Conservation (phyloP, 2,329 filamentous ascomycete species). For the Colletotrichum kahawae region DNA sequence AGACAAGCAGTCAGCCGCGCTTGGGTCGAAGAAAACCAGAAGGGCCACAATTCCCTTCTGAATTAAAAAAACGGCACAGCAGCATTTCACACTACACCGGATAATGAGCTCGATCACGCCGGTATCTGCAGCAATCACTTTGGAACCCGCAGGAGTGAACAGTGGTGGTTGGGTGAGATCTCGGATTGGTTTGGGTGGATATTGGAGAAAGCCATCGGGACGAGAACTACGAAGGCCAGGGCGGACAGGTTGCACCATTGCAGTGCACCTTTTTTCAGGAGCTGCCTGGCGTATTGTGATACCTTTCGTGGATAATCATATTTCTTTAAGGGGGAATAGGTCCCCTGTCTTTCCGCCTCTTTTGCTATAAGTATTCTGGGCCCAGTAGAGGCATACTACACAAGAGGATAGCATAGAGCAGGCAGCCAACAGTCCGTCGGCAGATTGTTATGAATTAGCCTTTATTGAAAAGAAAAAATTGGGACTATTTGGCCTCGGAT, state of each 20-base stretch:
- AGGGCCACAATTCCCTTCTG: background rate
- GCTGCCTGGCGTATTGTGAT: background rate
- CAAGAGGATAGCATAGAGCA: slow-evolving; percentile 2
- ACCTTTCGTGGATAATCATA: slow-evolving; percentile 21
- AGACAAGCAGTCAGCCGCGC: background rate
- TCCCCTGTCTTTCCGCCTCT: slow-evolving; percentile 1
- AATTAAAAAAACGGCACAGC: background rate
- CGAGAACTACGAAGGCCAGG: background rate
- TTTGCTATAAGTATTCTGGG: background rate
- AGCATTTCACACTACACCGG: background rate
- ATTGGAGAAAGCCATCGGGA: slow-evolving; percentile 2
- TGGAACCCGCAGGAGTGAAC: slow-evolving; percentile 3
- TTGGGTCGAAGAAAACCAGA: background rate
- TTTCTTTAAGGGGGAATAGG: slow-evolving; percentile 6
- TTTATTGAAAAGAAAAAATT: background rate
- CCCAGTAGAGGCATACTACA: slow-evolving; percentile 1
- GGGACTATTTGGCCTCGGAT: background rate
- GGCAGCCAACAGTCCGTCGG: slow-evolving; percentile 16
- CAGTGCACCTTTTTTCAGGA: background rate
- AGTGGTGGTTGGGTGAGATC: background rate
- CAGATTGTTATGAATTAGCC: slow-evolving; percentile 23
- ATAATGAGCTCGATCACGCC: background rate
- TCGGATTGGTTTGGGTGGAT: slow-evolving; percentile 1
- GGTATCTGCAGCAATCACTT: background rate
- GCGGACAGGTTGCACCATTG: background rate